A percentile compares a stretch with the other conserved stretches of the same genome.
Evolutionary conservation across 2,329 filamentous ascomycete species (phyloP).

Genomic region (Sporothrix brunneoviolacea): DNA sequence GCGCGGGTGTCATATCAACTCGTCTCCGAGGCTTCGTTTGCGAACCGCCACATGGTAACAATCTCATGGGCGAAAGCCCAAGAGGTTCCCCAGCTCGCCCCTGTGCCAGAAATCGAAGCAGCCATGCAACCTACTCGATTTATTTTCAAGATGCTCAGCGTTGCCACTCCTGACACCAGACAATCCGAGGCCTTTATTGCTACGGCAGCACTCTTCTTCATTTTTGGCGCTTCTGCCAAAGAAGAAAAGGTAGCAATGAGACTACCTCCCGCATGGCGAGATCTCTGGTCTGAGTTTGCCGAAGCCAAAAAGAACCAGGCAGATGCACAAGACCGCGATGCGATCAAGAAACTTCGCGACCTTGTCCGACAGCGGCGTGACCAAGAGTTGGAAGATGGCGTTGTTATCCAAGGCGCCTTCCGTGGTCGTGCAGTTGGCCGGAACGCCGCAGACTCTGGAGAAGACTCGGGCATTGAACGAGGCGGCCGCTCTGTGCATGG

Average conservation of each 20-base stretch:
- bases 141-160: conserved; percentile 63
- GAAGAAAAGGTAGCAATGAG: conserved; percentile 81
- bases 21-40: conserved; percentile 67
- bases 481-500: conserved; percentile 30
- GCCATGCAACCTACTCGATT: conserved; percentile 45
- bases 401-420: conserved; percentile 72
- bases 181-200: conserved; percentile 87
- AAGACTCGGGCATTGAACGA: conserved; percentile 42
- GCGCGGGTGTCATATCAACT: conserved; percentile 61
- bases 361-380: conserved; percentile 63
- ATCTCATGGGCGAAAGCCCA: conserved; percentile 76
- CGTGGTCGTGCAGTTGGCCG: conserved; percentile 49
- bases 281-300: conserved; percentile 75
- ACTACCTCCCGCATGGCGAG: conserved; percentile 73
- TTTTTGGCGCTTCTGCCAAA: conserved; percentile 70
- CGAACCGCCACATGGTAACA: conserved; percentile 66
- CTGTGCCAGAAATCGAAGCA: conserved; percentile 38
- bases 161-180: conserved; percentile 66
- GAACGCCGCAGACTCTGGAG: conserved; percentile 39
- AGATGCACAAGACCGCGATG: conserved; percentile 63
- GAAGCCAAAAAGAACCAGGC: conserved; percentile 62
- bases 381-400: conserved; percentile 63
- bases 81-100: conserved; percentile 33
- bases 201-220: conserved; percentile 71
- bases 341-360: conserved; percentile 61